Evolutionary conservation across 495 filamentous ascomycete genomes (phyloP).

Genomic region (Annulohypoxylon maeteangense): DNA sequence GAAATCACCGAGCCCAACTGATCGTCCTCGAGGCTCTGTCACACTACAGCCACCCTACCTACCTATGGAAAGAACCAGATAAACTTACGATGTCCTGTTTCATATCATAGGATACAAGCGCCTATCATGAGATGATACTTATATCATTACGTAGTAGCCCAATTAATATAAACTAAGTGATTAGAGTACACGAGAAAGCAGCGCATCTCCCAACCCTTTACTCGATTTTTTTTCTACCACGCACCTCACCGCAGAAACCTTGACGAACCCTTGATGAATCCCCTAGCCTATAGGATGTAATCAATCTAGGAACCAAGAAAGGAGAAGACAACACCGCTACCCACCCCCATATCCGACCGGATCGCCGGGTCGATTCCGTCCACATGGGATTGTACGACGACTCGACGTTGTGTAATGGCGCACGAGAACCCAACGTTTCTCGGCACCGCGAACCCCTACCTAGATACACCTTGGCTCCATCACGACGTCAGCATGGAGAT

Average conservation of each 20-base stretch:
- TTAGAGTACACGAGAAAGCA: constrained; percentile 13
- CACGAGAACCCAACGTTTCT: constrained; percentile 25
- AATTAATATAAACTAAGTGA: not conserved
- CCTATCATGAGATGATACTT: not conserved
- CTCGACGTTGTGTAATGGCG: constrained; percentile 45
- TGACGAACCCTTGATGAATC: not conserved
- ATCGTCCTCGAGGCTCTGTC: not conserved
- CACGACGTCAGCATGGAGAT: constrained; percentile 56
- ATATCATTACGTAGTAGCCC: constrained; percentile 19
- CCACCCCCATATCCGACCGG: constrained; percentile 24
- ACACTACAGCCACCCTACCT: not conserved
- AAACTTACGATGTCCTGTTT: not conserved
- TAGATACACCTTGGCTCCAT: not conserved
- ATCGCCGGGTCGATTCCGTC: constrained; percentile 43
- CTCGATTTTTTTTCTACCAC: not conserved
- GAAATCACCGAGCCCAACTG: not conserved
- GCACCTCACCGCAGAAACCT: not conserved
- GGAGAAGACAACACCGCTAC: not conserved
- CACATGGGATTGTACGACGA: constrained; percentile 40
- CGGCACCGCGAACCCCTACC: not conserved
- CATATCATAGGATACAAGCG: not conserved
- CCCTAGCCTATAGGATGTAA: not conserved
- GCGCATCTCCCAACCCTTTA: constrained; percentile 1
- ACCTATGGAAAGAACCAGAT: not conserved
- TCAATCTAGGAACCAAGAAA: constrained; percentile 3